A percentile compares a stretch with the other conserved stretches of the same genome.
phyloP scores from a whole-genome alignment of 768 basidiomycete species.

The Daedaleopsis sinensis region DNA sequence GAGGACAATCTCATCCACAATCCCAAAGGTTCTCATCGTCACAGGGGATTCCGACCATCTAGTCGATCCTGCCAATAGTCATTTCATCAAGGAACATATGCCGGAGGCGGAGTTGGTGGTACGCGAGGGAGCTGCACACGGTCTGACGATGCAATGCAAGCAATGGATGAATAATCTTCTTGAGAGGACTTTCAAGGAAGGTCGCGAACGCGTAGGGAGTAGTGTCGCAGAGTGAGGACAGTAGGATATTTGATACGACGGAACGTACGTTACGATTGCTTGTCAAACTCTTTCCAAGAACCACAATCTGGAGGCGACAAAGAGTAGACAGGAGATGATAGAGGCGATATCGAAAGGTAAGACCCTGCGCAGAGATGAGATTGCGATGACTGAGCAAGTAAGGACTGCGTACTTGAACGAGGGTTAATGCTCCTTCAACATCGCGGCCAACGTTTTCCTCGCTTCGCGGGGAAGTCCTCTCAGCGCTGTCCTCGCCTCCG shows the following conservation, averaged over 20 bases:
- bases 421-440: conserved; percentile 35
- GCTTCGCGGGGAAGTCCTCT: conserved; percentile 42
- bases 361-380: neutral
- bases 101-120: conserved; percentile 53
- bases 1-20: conserved; percentile 41
- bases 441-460: conserved; percentile 41
- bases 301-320: too few relatives aligned
- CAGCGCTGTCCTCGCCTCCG: conserved; percentile 42
- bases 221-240: neutral
- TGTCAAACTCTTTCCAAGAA: too few relatives aligned
- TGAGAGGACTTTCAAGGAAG: conserved; percentile 59
- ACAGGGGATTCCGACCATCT: conserved; percentile 71
- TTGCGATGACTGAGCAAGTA: neutral
- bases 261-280: too few relatives aligned
- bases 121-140: conserved; percentile 70
- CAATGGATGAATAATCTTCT: conserved; percentile 57
- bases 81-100: conserved; percentile 58
- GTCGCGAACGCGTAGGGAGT: conserved; percentile 27
- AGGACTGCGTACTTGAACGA: neutral
- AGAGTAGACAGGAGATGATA: neutral
- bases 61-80: conserved; percentile 53
- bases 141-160: conserved; percentile 50
- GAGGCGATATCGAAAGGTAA: neutral
- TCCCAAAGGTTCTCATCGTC: conserved; percentile 70
- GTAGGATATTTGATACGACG: too few relatives aligned